phyloP scores from a whole-genome alignment of 768 basidiomycete species.

The Amanita phalloides region DNA sequence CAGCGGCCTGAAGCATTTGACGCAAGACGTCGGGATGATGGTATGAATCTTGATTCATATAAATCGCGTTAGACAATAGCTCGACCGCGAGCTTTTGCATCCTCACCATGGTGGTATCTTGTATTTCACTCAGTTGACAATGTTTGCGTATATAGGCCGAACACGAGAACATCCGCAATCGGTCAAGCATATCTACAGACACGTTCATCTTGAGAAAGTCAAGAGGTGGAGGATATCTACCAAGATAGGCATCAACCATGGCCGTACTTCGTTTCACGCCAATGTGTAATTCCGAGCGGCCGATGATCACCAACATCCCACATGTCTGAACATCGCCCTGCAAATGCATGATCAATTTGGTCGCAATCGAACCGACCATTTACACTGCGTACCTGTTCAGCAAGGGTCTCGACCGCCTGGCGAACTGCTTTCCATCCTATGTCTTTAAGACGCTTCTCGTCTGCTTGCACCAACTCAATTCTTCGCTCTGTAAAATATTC shows the following conservation, averaged over 20 bases:
- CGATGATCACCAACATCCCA: slow-evolving; percentile 57
- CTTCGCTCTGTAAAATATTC: slow-evolving; percentile 24
- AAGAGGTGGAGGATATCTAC: slow-evolving; percentile 24
- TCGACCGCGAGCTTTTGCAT: slow-evolving; percentile 6
- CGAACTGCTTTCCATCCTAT: slow-evolving; percentile 46
- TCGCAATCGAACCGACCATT: background rate
- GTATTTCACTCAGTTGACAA: slow-evolving; percentile 38
- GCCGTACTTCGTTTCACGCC: slow-evolving; percentile 28
- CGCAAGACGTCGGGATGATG: slow-evolving; percentile 59
- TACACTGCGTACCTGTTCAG: slow-evolving; percentile 38
- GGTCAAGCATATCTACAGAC: slow-evolving; percentile 40
- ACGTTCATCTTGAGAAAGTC: background rate
- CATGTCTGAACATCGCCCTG: slow-evolving; percentile 80
- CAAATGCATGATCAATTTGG: slow-evolving; percentile 1
- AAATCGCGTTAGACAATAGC: background rate
- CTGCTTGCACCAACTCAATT: slow-evolving; percentile 30
- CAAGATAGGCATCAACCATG: slow-evolving; percentile 66
- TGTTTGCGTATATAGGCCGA: slow-evolving; percentile 73
- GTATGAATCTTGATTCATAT: slow-evolving; percentile 38
- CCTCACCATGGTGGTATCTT: slow-evolving; percentile 40
- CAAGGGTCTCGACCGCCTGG: slow-evolving; percentile 47
- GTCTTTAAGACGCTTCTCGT: slow-evolving; percentile 42
- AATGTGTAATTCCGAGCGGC: slow-evolving; percentile 46
- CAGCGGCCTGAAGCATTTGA: slow-evolving; percentile 57
- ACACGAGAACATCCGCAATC: slow-evolving; percentile 49